These are phyloP conservation scores for Candida parachauliodes DNA, from an alignment of 805 yeast genomes.

Conservation along the genomic window DNA sequence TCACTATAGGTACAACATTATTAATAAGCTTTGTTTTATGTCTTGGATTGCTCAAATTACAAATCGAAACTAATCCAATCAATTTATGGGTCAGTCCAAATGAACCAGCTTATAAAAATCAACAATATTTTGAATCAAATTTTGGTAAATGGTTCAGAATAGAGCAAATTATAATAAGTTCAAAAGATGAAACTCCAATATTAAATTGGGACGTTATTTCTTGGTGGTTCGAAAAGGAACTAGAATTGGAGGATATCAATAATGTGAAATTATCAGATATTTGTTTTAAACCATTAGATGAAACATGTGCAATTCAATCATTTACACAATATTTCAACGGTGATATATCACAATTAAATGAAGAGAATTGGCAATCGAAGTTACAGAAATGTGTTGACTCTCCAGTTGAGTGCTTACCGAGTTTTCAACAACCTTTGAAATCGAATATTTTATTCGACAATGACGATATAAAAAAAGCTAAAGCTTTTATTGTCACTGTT, in stretches of 20 bases:
- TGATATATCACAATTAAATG: conserved; percentile 45
- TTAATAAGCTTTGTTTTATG: conserved; percentile 44
- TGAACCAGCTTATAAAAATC: conserved; percentile 67
- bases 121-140: conserved; percentile 65
- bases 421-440: conserved; percentile 86
- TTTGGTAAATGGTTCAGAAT: conserved; percentile 92
- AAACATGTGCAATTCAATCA: conserved; percentile 78
- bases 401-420: conserved; percentile 87
- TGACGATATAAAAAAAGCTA: conserved; percentile 52
- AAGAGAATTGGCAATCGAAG: conserved; percentile 52
- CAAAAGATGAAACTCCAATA: conserved; percentile 58
- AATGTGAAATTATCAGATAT: conserved; percentile 52
- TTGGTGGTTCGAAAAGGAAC: conserved; percentile 91
- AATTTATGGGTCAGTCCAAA: conserved; percentile 85
- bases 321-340: conserved; percentile 86
- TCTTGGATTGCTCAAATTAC: conserved; percentile 46
- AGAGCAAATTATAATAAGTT: conserved; percentile 69
- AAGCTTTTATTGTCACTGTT: conserved; percentile 75
- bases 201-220: conserved; percentile 59
- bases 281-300: conserved; percentile 82
- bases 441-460: conserved; percentile 59
- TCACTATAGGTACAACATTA: conserved; percentile 20
- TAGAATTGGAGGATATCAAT: conserved; percentile 34
- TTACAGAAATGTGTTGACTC: conserved; percentile 62
- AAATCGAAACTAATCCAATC: conserved; percentile 76